Conservation (phyloP, 2,329 filamentous ascomycete genomes). For the Leptographium procerum region DNA sequence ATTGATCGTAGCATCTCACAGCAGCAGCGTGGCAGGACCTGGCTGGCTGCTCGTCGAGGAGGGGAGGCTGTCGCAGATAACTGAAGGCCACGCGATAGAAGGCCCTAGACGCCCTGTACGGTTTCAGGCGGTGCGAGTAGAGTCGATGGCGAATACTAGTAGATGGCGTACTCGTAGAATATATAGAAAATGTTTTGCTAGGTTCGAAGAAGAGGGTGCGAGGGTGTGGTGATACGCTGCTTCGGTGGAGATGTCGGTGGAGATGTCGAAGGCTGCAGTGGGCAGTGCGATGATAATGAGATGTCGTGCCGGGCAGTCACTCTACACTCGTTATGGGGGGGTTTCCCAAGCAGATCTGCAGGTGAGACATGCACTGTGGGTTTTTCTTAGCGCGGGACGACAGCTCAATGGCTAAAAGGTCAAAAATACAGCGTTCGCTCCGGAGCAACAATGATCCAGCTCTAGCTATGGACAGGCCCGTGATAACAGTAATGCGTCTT, state of each 20-base stretch:
- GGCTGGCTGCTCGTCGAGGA: background rate
- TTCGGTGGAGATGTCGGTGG: background rate
- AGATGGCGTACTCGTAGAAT: background rate
- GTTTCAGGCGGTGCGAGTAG: background rate
- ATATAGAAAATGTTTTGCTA: background rate
- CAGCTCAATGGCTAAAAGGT: background rate
- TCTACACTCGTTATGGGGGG: background rate
- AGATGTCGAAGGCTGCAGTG: background rate
- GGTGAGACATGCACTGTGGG: background rate
- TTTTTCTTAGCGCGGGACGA: background rate
- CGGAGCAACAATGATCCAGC: constrained; percentile 7
- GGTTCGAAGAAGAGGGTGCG: background rate
- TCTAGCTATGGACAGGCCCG: background rate
- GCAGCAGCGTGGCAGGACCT: background rate
- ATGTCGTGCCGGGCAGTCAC: background rate
- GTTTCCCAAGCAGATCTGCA: background rate
- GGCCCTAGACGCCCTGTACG: background rate
- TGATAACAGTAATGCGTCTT: background rate
- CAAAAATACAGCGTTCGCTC: background rate
- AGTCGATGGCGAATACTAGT: background rate
- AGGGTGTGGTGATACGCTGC: background rate
- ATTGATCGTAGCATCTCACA: constrained; percentile 8
- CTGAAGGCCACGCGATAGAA: too few species aligned
- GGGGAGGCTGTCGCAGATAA: background rate
- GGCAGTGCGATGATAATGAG: background rate